Evolutionary conservation across 495 filamentous ascomycete genomes (phyloP).

Genomic region (Penicillium tannophilum): DNA sequence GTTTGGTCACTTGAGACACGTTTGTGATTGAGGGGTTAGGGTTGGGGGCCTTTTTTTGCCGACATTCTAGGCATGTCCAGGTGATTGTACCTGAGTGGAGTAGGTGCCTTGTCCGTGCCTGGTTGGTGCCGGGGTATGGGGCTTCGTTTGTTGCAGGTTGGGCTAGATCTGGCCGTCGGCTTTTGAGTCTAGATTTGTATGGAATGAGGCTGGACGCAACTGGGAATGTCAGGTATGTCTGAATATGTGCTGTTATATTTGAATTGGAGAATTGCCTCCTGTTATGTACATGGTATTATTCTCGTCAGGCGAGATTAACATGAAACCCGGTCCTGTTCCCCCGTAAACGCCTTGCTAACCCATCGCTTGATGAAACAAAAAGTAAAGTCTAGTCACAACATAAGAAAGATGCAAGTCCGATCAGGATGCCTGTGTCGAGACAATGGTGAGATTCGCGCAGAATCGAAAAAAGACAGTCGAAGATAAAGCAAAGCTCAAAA

Average conservation of each 20-base stretch:
- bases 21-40: not conserved
- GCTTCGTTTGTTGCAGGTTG: not conserved
- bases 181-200: not conserved
- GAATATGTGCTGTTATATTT: not conserved
- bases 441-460: not conserved
- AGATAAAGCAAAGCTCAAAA: not conserved
- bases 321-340: not conserved
- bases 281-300: slow-evolving; percentile 5
- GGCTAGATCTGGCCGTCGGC: not conserved
- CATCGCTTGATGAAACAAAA: slow-evolving; percentile 3
- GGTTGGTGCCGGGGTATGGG: too few species aligned
- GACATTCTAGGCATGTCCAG: too few species aligned
- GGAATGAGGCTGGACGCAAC: not conserved
- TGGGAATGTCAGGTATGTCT: not conserved
- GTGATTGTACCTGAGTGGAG: too few species aligned
- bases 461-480: not conserved
- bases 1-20: not conserved
- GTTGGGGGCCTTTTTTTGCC: not conserved
- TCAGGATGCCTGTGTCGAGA: not conserved
- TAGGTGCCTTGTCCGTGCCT: too few species aligned
- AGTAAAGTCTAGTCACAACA: slow-evolving; percentile 2
- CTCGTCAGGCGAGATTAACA: slow-evolving; percentile 1
- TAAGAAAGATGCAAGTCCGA: not conserved
- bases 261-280: not conserved
- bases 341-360: slow-evolving; percentile 5